Conservation (phyloP, 768 basidiomycete genomes). For the Amanita brunnescens region DNA sequence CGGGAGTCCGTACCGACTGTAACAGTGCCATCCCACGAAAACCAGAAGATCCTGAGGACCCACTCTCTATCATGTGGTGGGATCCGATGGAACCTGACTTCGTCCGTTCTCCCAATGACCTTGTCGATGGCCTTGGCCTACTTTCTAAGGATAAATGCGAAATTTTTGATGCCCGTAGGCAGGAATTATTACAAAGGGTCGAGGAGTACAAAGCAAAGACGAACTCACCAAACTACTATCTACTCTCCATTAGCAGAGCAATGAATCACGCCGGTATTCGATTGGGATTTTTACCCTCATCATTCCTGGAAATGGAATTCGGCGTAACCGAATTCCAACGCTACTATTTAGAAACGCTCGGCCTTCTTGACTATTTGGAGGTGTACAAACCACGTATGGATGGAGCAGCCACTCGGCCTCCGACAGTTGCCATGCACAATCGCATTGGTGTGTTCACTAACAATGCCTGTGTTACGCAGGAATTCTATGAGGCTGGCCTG, state of each 20-base stretch:
- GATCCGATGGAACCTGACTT: not conserved
- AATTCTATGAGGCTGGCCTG: constrained; percentile 10
- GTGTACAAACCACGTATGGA: not conserved
- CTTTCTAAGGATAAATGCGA: not conserved
- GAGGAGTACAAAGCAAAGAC: not conserved
- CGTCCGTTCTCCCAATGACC: not conserved
- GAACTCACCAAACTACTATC: not conserved
- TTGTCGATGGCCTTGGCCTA: not conserved
- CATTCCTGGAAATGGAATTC: no score
- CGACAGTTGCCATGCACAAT: not conserved
- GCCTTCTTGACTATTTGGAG: not conserved
- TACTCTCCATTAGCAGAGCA: not conserved
- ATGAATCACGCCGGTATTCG: not conserved
- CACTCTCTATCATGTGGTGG: not conserved
- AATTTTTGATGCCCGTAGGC: not conserved
- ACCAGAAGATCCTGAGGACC: not conserved
- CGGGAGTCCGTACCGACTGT: no score
- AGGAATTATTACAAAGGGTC: not conserved
- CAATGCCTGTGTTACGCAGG: constrained; percentile 4
- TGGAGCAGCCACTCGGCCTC: not conserved
- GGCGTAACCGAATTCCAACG: not conserved
- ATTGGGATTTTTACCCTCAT: not conserved
- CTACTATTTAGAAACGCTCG: not conserved
- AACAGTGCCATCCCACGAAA: not conserved
- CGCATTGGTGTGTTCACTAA: constrained; percentile 12